Evolutionary conservation across 2,329 filamentous ascomycete species (phyloP), one percentile per base, ranked within the genome.

Genomic region (Cyphellophora attinorum): DNA sequence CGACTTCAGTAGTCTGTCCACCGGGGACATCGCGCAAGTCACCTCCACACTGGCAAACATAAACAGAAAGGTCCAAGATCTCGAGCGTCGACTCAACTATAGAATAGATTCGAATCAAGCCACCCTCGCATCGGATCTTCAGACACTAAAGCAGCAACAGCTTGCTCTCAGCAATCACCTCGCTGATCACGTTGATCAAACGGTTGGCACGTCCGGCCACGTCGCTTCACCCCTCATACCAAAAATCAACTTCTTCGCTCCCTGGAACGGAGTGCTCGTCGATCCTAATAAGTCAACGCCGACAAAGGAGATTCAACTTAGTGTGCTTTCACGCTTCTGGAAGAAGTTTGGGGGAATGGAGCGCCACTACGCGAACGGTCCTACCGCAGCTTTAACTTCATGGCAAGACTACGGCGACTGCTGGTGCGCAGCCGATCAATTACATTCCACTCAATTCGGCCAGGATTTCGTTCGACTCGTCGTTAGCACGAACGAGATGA

Each of bases 351-450:
- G 41, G 5, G 38, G 43, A 13, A 23, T 41, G 14, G 35, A 36
- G 11, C 30, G 37, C n/a, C 43, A 42, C 23, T 23, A 44, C 14
- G 32, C 37, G 34, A 33, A 29, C 13, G 60, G 67, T 1, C 67
- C 70, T 0, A 50, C 61, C n/a, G 56, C 66, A 0, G 85, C 81
- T 1, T 65, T 94, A 2, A 53, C 59, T 2, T 60, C 65, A 3
- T 94, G 88, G 85, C 65, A 77, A 6, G 83, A 93, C 31, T 71
- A 80, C 19, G 84, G 82, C 13, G 83, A 96, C 42, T 93, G 85
- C 58, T 96, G 85, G 82, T 96, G 89, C 56, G 77, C 80, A 4
- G 44, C 51, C 8, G 60, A 25, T 6, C 11, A n/a, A n/a, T n/a
- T n/a, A n/a, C n/a, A n/a, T n/a, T n/a, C n/a, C n/a, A 16, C 8